These are phyloP conservation scores for Parastagonospora nodorum DNA, from an alignment of 2,329 filamentous ascomycete genomes.

Conservation along the genomic window DNA sequence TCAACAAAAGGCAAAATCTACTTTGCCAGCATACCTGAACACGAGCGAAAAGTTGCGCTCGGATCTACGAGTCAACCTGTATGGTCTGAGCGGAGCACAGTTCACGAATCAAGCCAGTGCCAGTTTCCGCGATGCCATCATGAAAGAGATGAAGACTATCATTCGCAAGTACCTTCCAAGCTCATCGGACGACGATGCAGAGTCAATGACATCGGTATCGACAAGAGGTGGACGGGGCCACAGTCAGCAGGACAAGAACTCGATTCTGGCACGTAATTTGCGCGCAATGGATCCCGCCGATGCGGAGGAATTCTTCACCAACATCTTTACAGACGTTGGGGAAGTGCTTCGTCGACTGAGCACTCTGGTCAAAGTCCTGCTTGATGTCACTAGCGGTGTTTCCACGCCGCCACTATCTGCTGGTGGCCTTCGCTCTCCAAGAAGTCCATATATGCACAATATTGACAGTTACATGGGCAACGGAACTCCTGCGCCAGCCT, in stretches of 20 bases:
- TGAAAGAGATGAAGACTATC: slow-evolving; percentile 83
- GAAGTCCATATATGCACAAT: slow-evolving; percentile 50
- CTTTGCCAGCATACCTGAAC: slow-evolving; percentile 77
- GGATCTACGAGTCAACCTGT: slow-evolving; percentile 71
- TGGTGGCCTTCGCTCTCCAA: slow-evolving; percentile 51
- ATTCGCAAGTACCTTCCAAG: slow-evolving; percentile 87
- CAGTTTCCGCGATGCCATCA: slow-evolving; percentile 79
- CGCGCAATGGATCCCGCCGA: slow-evolving; percentile 81
- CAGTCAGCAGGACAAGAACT: slow-evolving; percentile 86
- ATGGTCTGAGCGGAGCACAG: slow-evolving; percentile 79
- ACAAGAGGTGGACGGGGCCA: slow-evolving; percentile 70
- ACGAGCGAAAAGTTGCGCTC: slow-evolving; percentile 72
- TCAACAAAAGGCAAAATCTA: slow-evolving; percentile 68
- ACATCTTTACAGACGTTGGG: slow-evolving; percentile 84
- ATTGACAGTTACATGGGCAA: slow-evolving; percentile 48
- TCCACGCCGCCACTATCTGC: slow-evolving; percentile 51
- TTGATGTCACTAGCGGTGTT: slow-evolving; percentile 86
- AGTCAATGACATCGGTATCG: slow-evolving; percentile 84
- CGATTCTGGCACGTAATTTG: slow-evolving; percentile 84
- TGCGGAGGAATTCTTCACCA: slow-evolving; percentile 80
- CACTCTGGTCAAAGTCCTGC: slow-evolving; percentile 90
- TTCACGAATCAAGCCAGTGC: slow-evolving; percentile 82
- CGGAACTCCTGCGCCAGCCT: slow-evolving; percentile 14
- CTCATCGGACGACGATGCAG: slow-evolving; percentile 90
- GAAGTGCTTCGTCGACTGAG: slow-evolving; percentile 85